Conservation (phyloP, 176 grass and related monocot species). For the Rhipidocladum racemiflorum region DNA sequence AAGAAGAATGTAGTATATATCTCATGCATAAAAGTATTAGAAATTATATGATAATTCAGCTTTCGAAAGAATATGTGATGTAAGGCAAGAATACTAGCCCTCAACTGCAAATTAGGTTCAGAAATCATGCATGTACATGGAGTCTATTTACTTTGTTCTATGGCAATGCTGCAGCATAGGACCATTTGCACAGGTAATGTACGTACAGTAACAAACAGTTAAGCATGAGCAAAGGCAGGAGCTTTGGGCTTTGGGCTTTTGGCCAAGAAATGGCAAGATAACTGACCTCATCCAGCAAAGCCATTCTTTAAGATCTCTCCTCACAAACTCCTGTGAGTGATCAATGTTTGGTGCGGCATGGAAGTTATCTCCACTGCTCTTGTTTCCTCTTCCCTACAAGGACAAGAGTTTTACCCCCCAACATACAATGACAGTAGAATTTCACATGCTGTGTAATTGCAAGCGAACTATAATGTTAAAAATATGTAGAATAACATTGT, state of each 20-base stretch:
- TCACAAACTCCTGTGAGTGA: conserved; percentile 97
- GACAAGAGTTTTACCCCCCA: conserved; percentile 22
- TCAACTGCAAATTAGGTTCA: neutral
- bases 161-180: neutral
- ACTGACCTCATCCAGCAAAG: conserved; percentile 79
- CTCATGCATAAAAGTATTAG: neutral
- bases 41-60: neutral
- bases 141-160: neutral
- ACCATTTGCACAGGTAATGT: conserved; percentile 2
- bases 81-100: neutral
- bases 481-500: neutral
- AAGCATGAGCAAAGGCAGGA: neutral
- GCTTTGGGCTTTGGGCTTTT: neutral
- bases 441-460: neutral
- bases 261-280: conserved; percentile 23
- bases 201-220: neutral
- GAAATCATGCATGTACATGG: conserved; percentile 2
- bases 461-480: neutral
- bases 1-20: neutral
- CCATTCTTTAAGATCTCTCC: conserved; percentile 91
- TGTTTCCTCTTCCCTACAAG: conserved; percentile 89
- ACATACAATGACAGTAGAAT: neutral
- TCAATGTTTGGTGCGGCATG: conserved; percentile 99
- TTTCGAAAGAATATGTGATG: conserved; percentile 6
- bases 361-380: conserved; percentile 97